Evolutionary conservation across 768 basidiomycete species (phyloP).

Genomic region (Kwoniella newhampshirensis): DNA sequence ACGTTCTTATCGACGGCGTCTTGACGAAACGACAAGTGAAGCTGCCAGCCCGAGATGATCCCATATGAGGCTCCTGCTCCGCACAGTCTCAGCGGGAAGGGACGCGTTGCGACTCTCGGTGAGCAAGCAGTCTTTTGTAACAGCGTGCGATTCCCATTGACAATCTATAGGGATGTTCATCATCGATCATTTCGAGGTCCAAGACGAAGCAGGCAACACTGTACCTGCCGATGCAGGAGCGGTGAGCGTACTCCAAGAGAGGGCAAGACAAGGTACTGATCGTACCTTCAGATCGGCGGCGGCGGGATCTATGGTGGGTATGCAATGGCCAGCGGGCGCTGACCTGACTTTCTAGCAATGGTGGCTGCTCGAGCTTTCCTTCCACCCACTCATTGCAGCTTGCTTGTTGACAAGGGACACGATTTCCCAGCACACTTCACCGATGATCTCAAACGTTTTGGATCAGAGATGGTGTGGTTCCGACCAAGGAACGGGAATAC

Average conservation of each 20-base stretch:
- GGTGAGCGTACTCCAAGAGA: constrained; percentile 13
- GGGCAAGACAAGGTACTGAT: constrained; percentile 6
- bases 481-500: constrained; percentile 28
- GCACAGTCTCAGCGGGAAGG: constrained; percentile 9
- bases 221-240: constrained; percentile 25
- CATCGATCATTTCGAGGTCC: constrained; percentile 41
- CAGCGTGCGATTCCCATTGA: neutral
- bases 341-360: constrained; percentile 28
- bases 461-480: constrained; percentile 38
- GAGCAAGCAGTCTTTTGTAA: constrained; percentile 2
- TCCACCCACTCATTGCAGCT: constrained; percentile 26
- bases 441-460: constrained; percentile 16
- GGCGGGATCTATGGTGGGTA: constrained; percentile 41
- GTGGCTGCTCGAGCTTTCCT: constrained; percentile 40
- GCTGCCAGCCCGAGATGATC: too few relatives aligned
- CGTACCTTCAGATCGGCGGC: constrained; percentile 36
- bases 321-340: neutral
- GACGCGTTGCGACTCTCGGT: constrained; percentile 31
- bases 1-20: too few relatives aligned
- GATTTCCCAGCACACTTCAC: constrained; percentile 36
- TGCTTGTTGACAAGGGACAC: constrained; percentile 39
- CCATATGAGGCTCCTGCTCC: too few relatives aligned
- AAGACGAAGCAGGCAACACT: constrained; percentile 19
- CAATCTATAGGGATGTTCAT: constrained; percentile 44
- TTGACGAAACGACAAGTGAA: too few relatives aligned